A percentile compares a stretch with the other conserved stretches of the same genome.
Evolutionary conservation across 306 rosid genomes (phyloP).

Genomic region (Rosa rugosa): DNA sequence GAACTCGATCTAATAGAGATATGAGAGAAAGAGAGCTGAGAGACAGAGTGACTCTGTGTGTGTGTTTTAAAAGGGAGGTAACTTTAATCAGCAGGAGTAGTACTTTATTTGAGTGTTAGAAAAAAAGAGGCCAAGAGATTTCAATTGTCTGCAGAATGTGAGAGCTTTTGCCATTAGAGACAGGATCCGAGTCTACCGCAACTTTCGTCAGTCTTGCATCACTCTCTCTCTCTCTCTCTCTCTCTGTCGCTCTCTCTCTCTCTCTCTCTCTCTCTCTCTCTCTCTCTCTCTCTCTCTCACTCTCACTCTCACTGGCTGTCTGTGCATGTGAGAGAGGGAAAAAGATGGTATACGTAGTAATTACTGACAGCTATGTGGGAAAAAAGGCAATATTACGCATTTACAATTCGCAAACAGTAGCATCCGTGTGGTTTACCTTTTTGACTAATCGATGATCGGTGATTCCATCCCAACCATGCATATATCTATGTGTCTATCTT

Average conservation of each 20-base stretch:
- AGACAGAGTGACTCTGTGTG: neutral
- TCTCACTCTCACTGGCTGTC: neutral
- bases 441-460: neutral
- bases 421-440: slow-evolving; percentile 11
- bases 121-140: neutral
- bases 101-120: slow-evolving; percentile 8
- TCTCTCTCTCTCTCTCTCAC: neutral
- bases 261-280: neutral
- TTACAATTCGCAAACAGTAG: neutral
- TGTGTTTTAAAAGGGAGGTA: neutral
- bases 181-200: slow-evolving; percentile 99
- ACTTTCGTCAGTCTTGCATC: slow-evolving; percentile 43
- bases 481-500: neutral
- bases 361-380: slow-evolving; percentile 5
- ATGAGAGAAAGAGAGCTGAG: neutral
- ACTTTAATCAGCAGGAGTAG: neutral
- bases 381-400: neutral
- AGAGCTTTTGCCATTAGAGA: slow-evolving; percentile 37
- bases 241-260: neutral
- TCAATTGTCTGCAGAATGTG: slow-evolving; percentile 19
- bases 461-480: neutral
- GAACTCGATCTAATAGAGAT: neutral
- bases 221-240: neutral
- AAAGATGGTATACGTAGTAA: neutral
- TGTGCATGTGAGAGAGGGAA: neutral